Percentiles rank a stretch among this genome's conserved stretches.
Evolutionary conservation across 805 yeast species (phyloP).

Genomic region (Wilhelminamyces savonicus): DNA sequence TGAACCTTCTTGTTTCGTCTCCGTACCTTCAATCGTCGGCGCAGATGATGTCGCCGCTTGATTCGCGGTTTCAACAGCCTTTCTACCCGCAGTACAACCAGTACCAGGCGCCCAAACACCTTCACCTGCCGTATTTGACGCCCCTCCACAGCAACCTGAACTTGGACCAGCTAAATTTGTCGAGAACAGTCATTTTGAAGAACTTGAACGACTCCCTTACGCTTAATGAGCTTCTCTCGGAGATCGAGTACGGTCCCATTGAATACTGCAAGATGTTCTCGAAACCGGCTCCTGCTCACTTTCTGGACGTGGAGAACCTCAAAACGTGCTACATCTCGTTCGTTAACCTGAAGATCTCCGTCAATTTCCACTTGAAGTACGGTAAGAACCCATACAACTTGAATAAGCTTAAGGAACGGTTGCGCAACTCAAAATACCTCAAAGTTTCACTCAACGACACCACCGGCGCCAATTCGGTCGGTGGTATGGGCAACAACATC

Average conservation of each 20-base stretch:
- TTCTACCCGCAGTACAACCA: too few species aligned
- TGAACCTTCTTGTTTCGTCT: conserved; percentile 53
- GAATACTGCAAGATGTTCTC: conserved; percentile 47
- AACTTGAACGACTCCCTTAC: conserved; percentile 19
- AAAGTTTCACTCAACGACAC: conserved; percentile 23
- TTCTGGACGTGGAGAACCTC: conserved; percentile 12
- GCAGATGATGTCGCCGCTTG: background rate
- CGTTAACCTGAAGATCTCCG: conserved; percentile 26
- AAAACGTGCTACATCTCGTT: conserved; percentile 32
- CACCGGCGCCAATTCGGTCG: conserved; percentile 1
- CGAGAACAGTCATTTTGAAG: conserved; percentile 30
- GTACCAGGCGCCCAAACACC: conserved; percentile 4
- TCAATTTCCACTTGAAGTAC: conserved; percentile 27
- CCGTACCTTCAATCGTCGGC: conserved; percentile 27
- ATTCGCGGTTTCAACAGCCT: conserved; percentile 1
- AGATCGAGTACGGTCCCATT: conserved; percentile 53
- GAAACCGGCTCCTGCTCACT: conserved; percentile 22
- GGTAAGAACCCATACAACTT: conserved; percentile 19
- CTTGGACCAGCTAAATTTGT: conserved; percentile 29
- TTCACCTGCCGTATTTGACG: conserved; percentile 8
- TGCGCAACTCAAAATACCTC: conserved; percentile 21
- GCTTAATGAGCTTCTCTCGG: conserved; percentile 32
- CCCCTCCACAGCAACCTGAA: conserved; percentile 10
- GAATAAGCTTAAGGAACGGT: conserved; percentile 14
- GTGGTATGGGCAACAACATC: too few species aligned